Conservation (phyloP, 768 basidiomycete genomes). For the Gymnopilus junonius region DNA sequence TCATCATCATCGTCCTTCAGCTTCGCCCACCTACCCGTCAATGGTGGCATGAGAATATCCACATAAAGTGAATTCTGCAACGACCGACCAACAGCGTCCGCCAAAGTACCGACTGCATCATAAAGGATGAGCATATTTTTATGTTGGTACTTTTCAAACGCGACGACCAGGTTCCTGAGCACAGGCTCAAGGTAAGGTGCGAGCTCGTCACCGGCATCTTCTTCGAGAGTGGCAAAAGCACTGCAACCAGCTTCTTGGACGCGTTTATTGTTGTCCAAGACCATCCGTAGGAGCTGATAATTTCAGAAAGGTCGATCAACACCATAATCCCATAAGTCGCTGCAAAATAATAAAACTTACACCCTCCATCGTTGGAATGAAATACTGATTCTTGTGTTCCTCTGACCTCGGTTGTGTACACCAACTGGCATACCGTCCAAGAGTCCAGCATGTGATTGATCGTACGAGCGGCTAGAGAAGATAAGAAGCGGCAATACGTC, state of each 20-base stretch:
- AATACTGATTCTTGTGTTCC: slow-evolving; percentile 88
- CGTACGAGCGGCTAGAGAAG: slow-evolving; percentile 84
- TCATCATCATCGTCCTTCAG: slow-evolving; percentile 1
- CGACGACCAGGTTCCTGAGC: slow-evolving; percentile 91
- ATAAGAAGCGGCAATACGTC: slow-evolving; percentile 13
- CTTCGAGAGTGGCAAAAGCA: slow-evolving; percentile 97
- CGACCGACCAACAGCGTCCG: slow-evolving; percentile 92
- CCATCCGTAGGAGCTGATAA: slow-evolving; percentile 89
- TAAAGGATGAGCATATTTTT: slow-evolving; percentile 99
- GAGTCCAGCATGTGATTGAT: slow-evolving; percentile 98
- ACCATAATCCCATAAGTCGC: background rate
- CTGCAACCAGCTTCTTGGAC: slow-evolving; percentile 99
- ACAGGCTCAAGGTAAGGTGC: slow-evolving; percentile 95
- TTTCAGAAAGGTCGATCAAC: background rate
- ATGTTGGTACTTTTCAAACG: slow-evolving; percentile 98
- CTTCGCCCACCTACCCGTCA: background rate
- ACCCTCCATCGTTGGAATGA: slow-evolving; percentile 98
- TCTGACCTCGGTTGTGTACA: slow-evolving; percentile 84
- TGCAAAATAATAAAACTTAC: slow-evolving; percentile 46
- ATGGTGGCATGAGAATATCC: slow-evolving; percentile 94
- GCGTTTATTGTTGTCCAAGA: slow-evolving; percentile 96
- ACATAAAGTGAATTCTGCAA: slow-evolving; percentile 87
- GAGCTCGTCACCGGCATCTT: slow-evolving; percentile 90
- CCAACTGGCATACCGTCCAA: slow-evolving; percentile 99
- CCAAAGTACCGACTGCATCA: slow-evolving; percentile 97